Base-by-base conservation (phyloP, 2,329 filamentous ascomycete genomes). In the Talaromyces albobiverticillius region DNA sequence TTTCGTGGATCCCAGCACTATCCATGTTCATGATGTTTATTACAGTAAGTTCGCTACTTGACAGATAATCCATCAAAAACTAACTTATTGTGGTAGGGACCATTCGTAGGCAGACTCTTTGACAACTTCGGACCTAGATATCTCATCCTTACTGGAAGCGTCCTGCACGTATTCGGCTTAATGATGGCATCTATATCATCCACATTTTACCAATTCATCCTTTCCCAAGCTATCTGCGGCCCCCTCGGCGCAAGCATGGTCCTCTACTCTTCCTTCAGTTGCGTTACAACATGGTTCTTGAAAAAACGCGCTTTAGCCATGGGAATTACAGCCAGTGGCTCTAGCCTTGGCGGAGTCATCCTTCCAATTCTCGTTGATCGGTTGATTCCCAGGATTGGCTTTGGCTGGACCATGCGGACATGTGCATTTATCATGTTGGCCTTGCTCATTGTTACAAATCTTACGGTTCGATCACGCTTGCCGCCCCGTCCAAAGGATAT, bases 341-440 rank as follows among this genome's bases (percentile, higher is more conserved):
- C 76, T 0, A 80, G 78, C 4, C 59, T 83, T 3, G 82, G 82
- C 2, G 82, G 82, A 7, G 80, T 86, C 14, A 76, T 85, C 34
- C 78, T 85, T 45, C 83, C 83, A 0, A 83, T 86, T 62, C 82
- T 86, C 77, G 76, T 85, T n/a, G 68, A 76, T 2, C 76, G 76
- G 31, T 67, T 86, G 18, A 79, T 86, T 38, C 72, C 73, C 0
- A 26, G 73, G 47, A 71, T 83, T 49, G 79, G 81, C 29, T 81
- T 82, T 61, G 65, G 71, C 38, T 85, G 81, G 83, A 70, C 79
- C 0, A 82, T 85, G 73, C 75, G 82, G 10, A 78, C 77, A 46
- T 75, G 71, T 23, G 71, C 82, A 9, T 83, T 88, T 51, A 70
- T 87, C 46, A 84, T 88, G 58, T 77, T 88, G 57, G 78, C 75